Evolutionary conservation across 371 early-diverging fungal species (phyloP).

Genomic region (Chytridium lagenaria): DNA sequence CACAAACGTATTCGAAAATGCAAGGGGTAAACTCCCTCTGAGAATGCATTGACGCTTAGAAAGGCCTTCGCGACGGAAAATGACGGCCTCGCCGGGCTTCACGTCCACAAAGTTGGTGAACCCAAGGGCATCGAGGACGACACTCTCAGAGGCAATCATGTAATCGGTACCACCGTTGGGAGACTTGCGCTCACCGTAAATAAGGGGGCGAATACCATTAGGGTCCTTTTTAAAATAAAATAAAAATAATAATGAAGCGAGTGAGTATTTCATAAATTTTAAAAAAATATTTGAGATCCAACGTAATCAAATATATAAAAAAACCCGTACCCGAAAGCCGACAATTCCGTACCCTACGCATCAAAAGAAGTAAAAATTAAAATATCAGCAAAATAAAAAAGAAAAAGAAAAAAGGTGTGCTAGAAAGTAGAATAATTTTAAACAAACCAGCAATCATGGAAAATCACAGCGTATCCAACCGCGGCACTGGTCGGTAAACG

Average conservation of each 20-base stretch:
- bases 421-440: too few relatives aligned
- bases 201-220: conserved; percentile 93
- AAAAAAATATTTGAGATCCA: too few relatives aligned
- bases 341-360: conserved; percentile 45
- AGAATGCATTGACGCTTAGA: conserved; percentile 68
- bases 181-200: conserved; percentile 78
- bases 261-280: not conserved
- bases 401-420: too few relatives aligned
- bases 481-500: conserved; percentile 77
- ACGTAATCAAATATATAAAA: too few relatives aligned
- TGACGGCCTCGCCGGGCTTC: conserved; percentile 90
- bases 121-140: conserved; percentile 87
- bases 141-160: conserved; percentile 97
- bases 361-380: too few relatives aligned
- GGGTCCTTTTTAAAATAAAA: conserved; percentile 82
- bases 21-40: conserved; percentile 78
- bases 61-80: conserved; percentile 77
- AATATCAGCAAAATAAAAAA: too few relatives aligned
- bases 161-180: conserved; percentile 79
- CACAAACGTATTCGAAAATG: conserved; percentile 94
- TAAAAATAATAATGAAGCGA: not conserved
- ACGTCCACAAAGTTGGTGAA: conserved; percentile 89
- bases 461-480: conserved; percentile 95
- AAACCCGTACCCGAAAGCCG: conserved; percentile 33
- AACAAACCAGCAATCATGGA: conserved; percentile 98